phyloP scores from a whole-genome alignment of 768 basidiomycete species.

The Ephemerocybe angulata region DNA sequence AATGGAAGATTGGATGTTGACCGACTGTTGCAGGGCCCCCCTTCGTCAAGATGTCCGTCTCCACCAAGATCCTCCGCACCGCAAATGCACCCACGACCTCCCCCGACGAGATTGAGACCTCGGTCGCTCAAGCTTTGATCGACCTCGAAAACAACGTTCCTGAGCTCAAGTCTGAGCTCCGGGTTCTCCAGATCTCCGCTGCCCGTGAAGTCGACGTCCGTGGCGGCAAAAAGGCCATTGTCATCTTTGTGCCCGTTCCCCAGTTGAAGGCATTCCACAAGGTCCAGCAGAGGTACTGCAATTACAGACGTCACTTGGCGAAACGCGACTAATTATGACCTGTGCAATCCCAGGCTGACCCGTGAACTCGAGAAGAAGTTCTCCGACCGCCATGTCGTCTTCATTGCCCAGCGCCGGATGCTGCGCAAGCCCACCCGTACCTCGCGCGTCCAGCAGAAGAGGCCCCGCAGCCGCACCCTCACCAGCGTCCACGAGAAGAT shows the following conservation, averaged over 20 bases:
- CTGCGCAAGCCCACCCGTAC: conserved; percentile 94
- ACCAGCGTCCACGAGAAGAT: conserved; percentile 98
- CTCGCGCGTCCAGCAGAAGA: conserved; percentile 91
- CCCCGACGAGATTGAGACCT: conserved; percentile 89
- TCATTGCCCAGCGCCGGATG: conserved; percentile 98
- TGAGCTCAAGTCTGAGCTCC: conserved; percentile 95
- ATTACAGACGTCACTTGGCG: conserved; percentile 7
- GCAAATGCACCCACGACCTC: conserved; percentile 90
- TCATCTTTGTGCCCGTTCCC: conserved; percentile 96
- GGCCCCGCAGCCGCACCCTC: conserved; percentile 94
- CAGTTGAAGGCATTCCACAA: conserved; percentile 99
- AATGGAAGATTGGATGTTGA: conserved; percentile 44
- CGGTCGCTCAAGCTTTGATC: conserved; percentile 90
- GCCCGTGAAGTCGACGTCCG: conserved; percentile 99
- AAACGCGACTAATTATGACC: conserved; percentile 10
- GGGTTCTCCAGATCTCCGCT: conserved; percentile 93
- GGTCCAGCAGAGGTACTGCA: conserved; percentile 83
- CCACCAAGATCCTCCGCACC: conserved; percentile 87
- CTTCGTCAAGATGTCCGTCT: conserved; percentile 66
- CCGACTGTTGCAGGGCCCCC: conserved; percentile 33
- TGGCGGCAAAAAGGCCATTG: conserved; percentile 99
- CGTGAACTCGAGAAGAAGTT: conserved; percentile 99
- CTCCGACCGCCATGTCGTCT: conserved; percentile 98
- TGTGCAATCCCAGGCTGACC: conserved; percentile 68
- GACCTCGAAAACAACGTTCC: conserved; percentile 98